These are phyloP conservation scores for Podospora fimiseda DNA, from an alignment of 495 filamentous ascomycete species.

Conservation along the genomic window DNA sequence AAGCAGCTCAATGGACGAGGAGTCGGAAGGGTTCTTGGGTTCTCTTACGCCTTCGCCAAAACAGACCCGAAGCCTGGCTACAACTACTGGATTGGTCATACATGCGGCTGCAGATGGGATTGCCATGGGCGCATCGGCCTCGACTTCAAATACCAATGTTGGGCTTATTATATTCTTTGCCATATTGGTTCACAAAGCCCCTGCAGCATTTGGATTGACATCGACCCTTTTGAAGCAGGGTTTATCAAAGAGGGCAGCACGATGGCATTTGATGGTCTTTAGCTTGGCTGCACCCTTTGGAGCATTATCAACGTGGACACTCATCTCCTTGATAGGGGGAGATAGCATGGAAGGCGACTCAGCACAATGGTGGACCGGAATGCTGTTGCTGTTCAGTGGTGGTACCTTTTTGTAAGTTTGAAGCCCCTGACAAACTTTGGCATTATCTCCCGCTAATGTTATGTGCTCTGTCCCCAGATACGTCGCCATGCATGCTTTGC, in stretches of 20 bases:
- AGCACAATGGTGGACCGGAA: slow-evolving; percentile 81
- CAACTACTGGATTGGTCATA: slow-evolving; percentile 89
- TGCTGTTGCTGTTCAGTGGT: slow-evolving; percentile 83
- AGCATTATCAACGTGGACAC: slow-evolving; percentile 72
- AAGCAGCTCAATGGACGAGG: slow-evolving; percentile 35
- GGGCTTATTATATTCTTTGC: slow-evolving; percentile 88
- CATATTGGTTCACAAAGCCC: slow-evolving; percentile 96
- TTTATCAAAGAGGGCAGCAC: slow-evolving; percentile 73
- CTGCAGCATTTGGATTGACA: slow-evolving; percentile 90
- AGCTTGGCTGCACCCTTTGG: slow-evolving; percentile 85
- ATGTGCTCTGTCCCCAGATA: slow-evolving; percentile 51
- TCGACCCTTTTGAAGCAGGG: slow-evolving; percentile 84
- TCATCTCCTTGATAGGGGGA: slow-evolving; percentile 66
- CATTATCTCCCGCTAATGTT: too few species aligned
- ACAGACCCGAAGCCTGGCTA: slow-evolving; percentile 54
- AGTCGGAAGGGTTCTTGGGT: slow-evolving; percentile 48
- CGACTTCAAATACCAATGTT: slow-evolving; percentile 62
- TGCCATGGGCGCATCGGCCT: slow-evolving; percentile 81
- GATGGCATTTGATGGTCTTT: slow-evolving; percentile 83
- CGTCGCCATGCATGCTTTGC: slow-evolving; percentile 98
- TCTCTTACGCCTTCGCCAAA: slow-evolving; percentile 44
- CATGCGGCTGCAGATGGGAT: slow-evolving; percentile 96
- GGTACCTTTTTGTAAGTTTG: slow-evolving; percentile 94
- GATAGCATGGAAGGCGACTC: slow-evolving; percentile 34
- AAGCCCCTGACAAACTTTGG: too few species aligned